Conservation (phyloP, 345 rosid genomes). For the Citrus maxima region DNA sequence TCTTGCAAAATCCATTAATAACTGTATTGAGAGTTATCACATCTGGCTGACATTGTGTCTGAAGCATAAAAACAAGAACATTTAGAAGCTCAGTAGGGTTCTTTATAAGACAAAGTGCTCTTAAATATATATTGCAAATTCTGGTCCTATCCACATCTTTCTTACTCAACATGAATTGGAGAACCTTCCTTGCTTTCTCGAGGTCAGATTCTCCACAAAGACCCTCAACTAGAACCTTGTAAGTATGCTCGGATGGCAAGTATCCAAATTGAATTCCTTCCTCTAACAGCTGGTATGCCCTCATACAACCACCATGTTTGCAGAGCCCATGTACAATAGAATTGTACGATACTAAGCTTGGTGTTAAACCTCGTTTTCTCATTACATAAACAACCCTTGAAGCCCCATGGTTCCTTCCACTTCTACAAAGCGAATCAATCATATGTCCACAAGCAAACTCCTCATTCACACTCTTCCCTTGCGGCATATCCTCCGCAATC, state of each 20-base stretch:
- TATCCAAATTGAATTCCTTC: slow-evolving; percentile 66
- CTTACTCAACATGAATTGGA: slow-evolving; percentile 56
- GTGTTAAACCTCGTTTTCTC: slow-evolving; percentile 57
- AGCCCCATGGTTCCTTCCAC: slow-evolving; percentile 68
- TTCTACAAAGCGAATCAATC: slow-evolving; percentile 69
- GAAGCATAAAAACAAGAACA: slow-evolving; percentile 70
- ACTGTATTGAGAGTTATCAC: slow-evolving; percentile 77
- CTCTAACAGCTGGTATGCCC: slow-evolving; percentile 76
- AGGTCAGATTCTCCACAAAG: slow-evolving; percentile 61
- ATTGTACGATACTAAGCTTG: slow-evolving; percentile 62
- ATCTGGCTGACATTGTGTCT: slow-evolving; percentile 65
- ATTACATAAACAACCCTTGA: slow-evolving; percentile 74
- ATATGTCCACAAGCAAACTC: slow-evolving; percentile 64
- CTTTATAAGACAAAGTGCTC: slow-evolving; percentile 58
- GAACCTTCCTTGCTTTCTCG: slow-evolving; percentile 51
- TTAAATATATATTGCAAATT: slow-evolving; percentile 66
- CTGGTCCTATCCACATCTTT: slow-evolving; percentile 53
- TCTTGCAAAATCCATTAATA: slow-evolving; percentile 76
- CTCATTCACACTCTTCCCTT: slow-evolving; percentile 44
- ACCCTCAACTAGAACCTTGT: slow-evolving; percentile 63
- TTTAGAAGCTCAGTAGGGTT: slow-evolving; percentile 69
- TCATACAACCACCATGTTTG: slow-evolving; percentile 66
- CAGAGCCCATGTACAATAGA: slow-evolving; percentile 74
- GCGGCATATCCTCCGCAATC: slow-evolving; percentile 71
- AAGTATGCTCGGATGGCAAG: slow-evolving; percentile 68